Base-by-base conservation (phyloP, 805 yeast genomes). In the Pichia cephalocereana region DNA sequence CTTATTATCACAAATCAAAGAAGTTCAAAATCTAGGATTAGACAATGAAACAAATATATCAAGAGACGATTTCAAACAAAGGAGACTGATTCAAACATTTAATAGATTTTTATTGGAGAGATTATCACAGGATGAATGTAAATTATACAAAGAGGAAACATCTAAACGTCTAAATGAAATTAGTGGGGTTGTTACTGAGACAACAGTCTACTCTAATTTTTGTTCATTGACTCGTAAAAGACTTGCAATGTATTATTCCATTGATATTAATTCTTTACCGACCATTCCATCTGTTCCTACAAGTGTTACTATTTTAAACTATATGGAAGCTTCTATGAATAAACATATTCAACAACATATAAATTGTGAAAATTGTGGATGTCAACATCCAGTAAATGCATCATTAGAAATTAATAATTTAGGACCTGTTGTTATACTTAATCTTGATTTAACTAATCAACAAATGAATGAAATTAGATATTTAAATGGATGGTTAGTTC, bases 351-450 rank as follows among this genome's bases (percentile, higher is more conserved):
- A 77, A 36, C 70, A 75, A 6, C 71, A 76, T 15, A 74, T 79
- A 26, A 66, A 70, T 56, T 81, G 85, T 58, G 76, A 74, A 26
- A 68, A 67, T 34, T 79, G 84, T 55, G 67, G 70, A 8, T 66
- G 67, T 40, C 70, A 66, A 48, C 90, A 79, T 51, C 62, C 71
- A 5, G 68, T 83, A 36, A 83, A 82, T 53, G 73, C 77, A 5
- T 69, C 71, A 28, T 70, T 74, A 46, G 66, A 70, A 1, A 73
- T 83, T 1, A 67, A 70, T n/a, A 70, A 70, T 40, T 65, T 83
- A 30, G 89, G 96, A 0, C 80, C 83, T 1, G 70, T 86, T 11
- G 60, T 88, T 32, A 72, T 82, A 2, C 64, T 86, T 43, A 85
- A 85, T 54, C 56, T 85, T 18, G 72, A 77, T 44, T 66, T 85